Conservation (phyloP, 2,329 filamentous ascomycete species). For the Magnaporthales sp. region DNA sequence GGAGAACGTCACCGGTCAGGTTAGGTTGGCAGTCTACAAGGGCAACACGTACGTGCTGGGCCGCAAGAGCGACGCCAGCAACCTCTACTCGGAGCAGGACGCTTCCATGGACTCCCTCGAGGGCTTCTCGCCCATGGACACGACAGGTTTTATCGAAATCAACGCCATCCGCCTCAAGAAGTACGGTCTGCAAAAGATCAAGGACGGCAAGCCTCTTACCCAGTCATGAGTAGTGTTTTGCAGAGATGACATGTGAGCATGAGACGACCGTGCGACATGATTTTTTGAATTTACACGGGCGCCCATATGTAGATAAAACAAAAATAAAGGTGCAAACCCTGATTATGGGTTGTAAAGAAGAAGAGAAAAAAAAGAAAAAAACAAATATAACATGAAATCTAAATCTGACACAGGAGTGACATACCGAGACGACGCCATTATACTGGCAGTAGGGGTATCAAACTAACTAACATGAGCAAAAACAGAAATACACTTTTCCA, state of each 20-base stretch:
- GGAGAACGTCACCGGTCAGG: slow-evolving; percentile 31
- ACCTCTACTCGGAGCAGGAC: slow-evolving; percentile 42
- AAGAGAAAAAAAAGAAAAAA: background rate
- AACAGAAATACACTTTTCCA: background rate
- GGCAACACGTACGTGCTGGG: slow-evolving; percentile 35
- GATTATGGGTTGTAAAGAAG: background rate
- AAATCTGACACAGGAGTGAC: background rate
- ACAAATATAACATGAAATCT: background rate
- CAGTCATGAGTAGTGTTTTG: background rate
- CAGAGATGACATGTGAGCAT: background rate
- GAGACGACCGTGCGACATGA: background rate
- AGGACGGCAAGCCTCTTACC: slow-evolving; percentile 23
- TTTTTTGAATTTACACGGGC: background rate
- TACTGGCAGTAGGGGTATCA: background rate
- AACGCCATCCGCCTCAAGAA: slow-evolving; percentile 59
- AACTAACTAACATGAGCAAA: background rate
- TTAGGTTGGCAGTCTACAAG: slow-evolving; percentile 29
- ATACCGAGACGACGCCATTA: background rate
- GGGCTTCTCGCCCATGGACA: slow-evolving; percentile 31
- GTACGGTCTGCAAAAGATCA: slow-evolving; percentile 32
- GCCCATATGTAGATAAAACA: background rate
- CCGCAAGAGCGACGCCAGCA: slow-evolving; percentile 33
- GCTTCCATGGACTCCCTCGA: slow-evolving; percentile 41
- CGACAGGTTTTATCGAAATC: slow-evolving; percentile 54
- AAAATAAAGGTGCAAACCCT: background rate